phyloP scores from a whole-genome alignment of 371 early-diverging fungal genomes.

The Umbelopsis sp. region DNA sequence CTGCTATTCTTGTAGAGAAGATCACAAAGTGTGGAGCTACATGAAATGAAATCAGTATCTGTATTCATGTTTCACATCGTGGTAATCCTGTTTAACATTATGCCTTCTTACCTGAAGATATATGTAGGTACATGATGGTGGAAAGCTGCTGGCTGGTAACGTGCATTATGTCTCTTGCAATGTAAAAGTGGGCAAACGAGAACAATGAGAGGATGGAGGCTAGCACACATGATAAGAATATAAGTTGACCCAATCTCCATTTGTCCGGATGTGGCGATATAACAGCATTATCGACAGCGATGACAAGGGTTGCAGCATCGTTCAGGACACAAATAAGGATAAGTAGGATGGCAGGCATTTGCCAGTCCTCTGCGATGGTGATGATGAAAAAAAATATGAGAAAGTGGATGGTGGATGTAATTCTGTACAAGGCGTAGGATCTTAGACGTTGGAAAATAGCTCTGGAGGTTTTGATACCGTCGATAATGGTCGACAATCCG shows the following conservation, averaged over 20 bases:
- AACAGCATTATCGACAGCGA: conserved; percentile 88
- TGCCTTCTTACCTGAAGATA: conserved; percentile 68
- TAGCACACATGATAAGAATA: conserved; percentile 78
- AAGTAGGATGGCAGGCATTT: conserved; percentile 81
- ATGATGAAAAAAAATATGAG: conserved; percentile 91
- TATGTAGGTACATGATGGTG: conserved; percentile 90
- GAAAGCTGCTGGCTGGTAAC: conserved; percentile 51
- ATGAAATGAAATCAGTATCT: neutral
- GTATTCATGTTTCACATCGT: neutral
- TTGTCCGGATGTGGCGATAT: conserved; percentile 84
- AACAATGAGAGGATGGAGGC: conserved; percentile 72
- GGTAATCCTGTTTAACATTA: neutral
- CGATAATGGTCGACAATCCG: conserved; percentile 87
- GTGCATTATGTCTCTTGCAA: conserved; percentile 65
- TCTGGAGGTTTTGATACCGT: conserved; percentile 82
- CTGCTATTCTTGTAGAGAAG: conserved; percentile 92
- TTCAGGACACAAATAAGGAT: conserved; percentile 87
- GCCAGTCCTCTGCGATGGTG: conserved; percentile 79
- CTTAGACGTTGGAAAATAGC: conserved; percentile 92
- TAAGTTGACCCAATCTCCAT: conserved; percentile 86
- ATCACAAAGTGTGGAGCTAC: conserved; percentile 93
- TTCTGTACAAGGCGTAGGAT: conserved; percentile 89
- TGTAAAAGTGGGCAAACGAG: conserved; percentile 85
- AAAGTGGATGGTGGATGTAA: conserved; percentile 92
- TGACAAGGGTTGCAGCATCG: conserved; percentile 91